These are phyloP conservation scores for Phoenix dactylifera DNA, from an alignment of 176 grass and related monocot species.

Conservation along the genomic window DNA sequence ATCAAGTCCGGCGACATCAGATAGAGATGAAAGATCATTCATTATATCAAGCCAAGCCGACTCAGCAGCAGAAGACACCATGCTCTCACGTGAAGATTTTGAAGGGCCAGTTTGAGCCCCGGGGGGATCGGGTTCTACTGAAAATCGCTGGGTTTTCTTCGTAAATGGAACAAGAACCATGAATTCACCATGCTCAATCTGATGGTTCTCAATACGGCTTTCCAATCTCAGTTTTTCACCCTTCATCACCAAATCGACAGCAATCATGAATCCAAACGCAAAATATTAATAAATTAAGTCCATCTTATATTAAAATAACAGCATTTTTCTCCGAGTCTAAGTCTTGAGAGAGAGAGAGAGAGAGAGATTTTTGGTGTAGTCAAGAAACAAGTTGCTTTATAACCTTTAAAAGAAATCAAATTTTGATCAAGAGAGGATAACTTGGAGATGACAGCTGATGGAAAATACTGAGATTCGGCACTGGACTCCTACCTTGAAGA, in stretches of 20 bases:
- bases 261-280: neutral
- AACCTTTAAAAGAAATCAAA: neutral
- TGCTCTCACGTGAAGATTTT: slow-evolving; percentile 3
- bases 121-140: slow-evolving; percentile 11
- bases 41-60: slow-evolving; percentile 79
- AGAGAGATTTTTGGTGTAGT: no score
- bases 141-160: slow-evolving; percentile 22
- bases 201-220: slow-evolving; percentile 23
- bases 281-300: slow-evolving; percentile 1
- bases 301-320: no score
- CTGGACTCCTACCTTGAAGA: slow-evolving; percentile 51
- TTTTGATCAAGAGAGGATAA: neutral
- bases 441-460: neutral
- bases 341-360: no score
- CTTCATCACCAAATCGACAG: slow-evolving; percentile 27
- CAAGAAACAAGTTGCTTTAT: no score
- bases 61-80: slow-evolving; percentile 30
- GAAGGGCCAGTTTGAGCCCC: slow-evolving; percentile 12
- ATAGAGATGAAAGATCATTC: slow-evolving; percentile 60
- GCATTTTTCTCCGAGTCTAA: no score
- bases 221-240: slow-evolving; percentile 56
- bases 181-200: slow-evolving; percentile 21
- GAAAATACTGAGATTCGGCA: neutral
- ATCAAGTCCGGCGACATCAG: slow-evolving; percentile 28
- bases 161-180: slow-evolving; percentile 61